Evolutionary conservation across 345 rosid species (phyloP).

Genomic region (Sonneratia caseolaris): DNA sequence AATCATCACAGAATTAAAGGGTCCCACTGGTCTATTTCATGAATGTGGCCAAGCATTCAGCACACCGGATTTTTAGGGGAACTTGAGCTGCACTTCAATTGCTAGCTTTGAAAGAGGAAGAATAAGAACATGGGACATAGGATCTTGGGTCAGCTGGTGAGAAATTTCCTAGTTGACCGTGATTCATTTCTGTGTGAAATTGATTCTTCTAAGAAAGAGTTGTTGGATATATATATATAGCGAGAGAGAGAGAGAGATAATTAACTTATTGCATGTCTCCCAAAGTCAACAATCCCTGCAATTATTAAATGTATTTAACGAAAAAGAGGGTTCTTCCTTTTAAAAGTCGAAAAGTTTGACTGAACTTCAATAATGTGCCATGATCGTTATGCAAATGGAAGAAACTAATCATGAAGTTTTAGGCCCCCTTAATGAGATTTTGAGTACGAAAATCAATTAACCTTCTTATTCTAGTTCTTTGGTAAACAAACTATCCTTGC

Average conservation of each 20-base stretch:
- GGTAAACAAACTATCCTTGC: too few relatives aligned
- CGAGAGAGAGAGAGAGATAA: neutral
- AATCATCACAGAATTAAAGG: neutral
- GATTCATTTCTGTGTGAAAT: neutral
- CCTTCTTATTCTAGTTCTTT: neutral
- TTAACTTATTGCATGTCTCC: neutral
- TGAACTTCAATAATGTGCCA: neutral
- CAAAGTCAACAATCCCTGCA: constrained; percentile 1
- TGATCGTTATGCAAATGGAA: neutral
- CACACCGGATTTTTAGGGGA: neutral
- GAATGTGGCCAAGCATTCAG: neutral
- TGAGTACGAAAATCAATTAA: neutral
- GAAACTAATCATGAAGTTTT: neutral
- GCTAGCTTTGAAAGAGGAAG: neutral
- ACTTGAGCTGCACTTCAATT: neutral
- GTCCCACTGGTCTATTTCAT: neutral
- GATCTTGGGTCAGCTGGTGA: neutral
- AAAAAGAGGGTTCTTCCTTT: neutral
- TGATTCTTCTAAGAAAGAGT: too few relatives aligned
- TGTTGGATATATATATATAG: too few relatives aligned
- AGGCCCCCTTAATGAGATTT: neutral
- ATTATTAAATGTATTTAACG: neutral
- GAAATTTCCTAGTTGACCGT: neutral
- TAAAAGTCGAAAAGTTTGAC: neutral
- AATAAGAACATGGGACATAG: neutral